These are phyloP conservation scores for Pichia thaimueangensis DNA, from an alignment of 805 yeast genomes.

Conservation along the genomic window DNA sequence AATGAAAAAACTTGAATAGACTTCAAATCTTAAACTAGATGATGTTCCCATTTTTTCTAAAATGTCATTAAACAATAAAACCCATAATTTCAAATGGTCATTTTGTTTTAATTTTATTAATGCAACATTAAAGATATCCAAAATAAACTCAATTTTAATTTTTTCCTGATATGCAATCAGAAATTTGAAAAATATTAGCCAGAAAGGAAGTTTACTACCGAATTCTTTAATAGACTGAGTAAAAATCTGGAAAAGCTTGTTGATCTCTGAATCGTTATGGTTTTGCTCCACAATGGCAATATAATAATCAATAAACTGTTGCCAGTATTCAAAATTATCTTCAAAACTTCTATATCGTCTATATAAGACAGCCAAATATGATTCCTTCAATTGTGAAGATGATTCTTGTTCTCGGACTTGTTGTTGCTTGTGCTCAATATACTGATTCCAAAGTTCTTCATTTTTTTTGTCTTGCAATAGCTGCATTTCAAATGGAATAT, in stretches of 20 bases:
- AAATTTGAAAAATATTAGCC: conserved; percentile 6
- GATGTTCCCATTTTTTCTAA: not conserved
- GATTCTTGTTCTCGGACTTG: conserved; percentile 13
- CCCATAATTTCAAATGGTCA: conserved; percentile 3
- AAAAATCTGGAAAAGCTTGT: not conserved
- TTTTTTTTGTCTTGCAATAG: conserved; percentile 31
- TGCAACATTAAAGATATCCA: not conserved
- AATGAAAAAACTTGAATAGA: conserved; percentile 5
- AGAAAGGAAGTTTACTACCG: conserved; percentile 1
- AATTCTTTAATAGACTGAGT: not conserved
- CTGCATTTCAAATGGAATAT: conserved; percentile 32
- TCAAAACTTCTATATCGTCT: not conserved
- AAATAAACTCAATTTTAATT: not conserved
- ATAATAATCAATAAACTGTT: conserved; percentile 6
- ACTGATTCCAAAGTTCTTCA: conserved; percentile 40
- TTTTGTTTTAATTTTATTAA: conserved; percentile 1
- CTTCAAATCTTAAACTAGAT: not conserved
- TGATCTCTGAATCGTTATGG: not conserved
- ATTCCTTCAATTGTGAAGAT: not conserved
- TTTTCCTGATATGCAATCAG: not conserved
- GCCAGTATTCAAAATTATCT: not conserved
- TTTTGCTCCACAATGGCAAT: not conserved
- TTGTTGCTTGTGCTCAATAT: conserved; percentile 31
- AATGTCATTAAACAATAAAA: not conserved
- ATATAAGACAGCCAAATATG: conserved; percentile 3